Evolutionary conservation across 2,329 filamentous ascomycete species (phyloP).

Genomic region (Verruconis gallopava): DNA sequence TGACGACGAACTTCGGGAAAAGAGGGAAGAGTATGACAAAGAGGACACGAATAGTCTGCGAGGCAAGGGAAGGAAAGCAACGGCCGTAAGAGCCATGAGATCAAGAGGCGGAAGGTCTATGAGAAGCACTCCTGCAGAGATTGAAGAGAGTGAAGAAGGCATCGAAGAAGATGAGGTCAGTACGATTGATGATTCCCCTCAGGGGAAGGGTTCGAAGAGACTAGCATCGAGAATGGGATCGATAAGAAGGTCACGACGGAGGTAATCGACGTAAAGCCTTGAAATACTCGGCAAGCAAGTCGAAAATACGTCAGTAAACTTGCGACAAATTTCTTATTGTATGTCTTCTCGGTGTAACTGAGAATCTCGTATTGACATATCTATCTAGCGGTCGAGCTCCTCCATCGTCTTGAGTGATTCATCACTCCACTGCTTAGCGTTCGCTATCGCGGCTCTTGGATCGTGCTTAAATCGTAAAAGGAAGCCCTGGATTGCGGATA

Average conservation of each 20-base stretch:
- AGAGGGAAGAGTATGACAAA: slow-evolving; percentile 2
- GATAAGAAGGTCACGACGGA: neutral
- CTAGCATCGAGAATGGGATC: neutral
- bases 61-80: slow-evolving; percentile 5
- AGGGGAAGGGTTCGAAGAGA: slow-evolving; percentile 1
- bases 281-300: no score
- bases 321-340: neutral
- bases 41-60: slow-evolving; percentile 4
- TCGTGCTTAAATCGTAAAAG: slow-evolving; percentile 6
- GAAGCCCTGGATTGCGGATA: slow-evolving; percentile 18
- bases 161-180: slow-evolving; percentile 4
- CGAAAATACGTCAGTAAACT: no score
- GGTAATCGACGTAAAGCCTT: neutral
- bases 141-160: slow-evolving; percentile 2
- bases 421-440: slow-evolving; percentile 1
- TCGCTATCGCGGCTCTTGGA: slow-evolving; percentile 3
- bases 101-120: slow-evolving; percentile 4
- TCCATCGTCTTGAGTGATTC: slow-evolving; percentile 3
- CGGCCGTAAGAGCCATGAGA: neutral
- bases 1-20: neutral
- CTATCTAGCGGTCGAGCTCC: neutral
- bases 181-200: slow-evolving; percentile 2
- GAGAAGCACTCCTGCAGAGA: slow-evolving; percentile 6
- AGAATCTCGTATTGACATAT: neutral
- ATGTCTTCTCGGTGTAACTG: neutral